phyloP scores from a whole-genome alignment of 257 asterid species.

The Solanum pennellii region DNA sequence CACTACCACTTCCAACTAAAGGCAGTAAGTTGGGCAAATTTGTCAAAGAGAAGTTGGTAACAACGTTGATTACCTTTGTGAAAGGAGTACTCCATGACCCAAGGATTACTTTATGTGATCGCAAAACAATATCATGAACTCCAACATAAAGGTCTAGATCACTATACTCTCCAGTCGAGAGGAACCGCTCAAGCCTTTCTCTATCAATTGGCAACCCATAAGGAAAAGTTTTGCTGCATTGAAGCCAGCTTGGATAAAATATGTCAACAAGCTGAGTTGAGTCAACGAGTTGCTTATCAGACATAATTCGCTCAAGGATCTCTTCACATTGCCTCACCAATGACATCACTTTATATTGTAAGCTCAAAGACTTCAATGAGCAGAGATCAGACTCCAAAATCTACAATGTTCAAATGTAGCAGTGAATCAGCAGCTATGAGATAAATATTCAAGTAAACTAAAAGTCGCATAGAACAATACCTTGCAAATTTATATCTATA shows the following conservation, averaged over 20 bases:
- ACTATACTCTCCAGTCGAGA: conserved; percentile 52
- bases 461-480: not conserved
- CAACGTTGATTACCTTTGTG: conserved; percentile 50
- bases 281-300: conserved; percentile 57
- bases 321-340: conserved; percentile 77
- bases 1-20: not conserved
- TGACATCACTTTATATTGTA: conserved; percentile 46
- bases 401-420: conserved; percentile 22
- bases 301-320: conserved; percentile 52
- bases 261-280: conserved; percentile 69
- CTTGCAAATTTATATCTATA: not conserved
- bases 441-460: not conserved
- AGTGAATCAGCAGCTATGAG: not conserved
- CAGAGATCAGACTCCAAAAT: conserved; percentile 58
- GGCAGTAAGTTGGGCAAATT: not conserved
- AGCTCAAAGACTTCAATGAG: conserved; percentile 53
- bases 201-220: conserved; percentile 60
- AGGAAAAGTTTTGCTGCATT: conserved; percentile 34
- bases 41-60: not conserved
- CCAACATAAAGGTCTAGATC: conserved; percentile 67
- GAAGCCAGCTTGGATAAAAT: conserved; percentile 51
- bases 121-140: conserved; percentile 51
- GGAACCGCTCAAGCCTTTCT: conserved; percentile 48
- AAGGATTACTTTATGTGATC: conserved; percentile 70
- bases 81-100: conserved; percentile 93